phyloP scores from a whole-genome alignment of 2,329 filamentous ascomycete genomes.

The Stemphylium vesicarium region DNA sequence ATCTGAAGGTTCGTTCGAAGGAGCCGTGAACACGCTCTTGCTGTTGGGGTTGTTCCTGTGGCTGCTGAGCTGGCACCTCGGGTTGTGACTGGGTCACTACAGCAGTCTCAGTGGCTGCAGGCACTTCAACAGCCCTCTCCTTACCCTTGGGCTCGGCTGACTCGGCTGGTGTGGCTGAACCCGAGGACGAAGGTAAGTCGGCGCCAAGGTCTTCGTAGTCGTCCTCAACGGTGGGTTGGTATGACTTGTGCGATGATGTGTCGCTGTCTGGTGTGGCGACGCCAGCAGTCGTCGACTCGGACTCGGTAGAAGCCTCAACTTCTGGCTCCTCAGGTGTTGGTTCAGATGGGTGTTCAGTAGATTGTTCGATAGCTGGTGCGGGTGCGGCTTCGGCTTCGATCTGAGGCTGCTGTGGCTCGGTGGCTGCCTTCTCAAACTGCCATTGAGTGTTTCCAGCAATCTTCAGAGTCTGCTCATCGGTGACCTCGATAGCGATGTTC shows the following conservation, averaged over 20 bases:
- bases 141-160: conserved; percentile 37
- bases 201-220: conserved; percentile 46
- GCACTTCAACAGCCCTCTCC: conserved; percentile 32
- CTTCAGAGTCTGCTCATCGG: conserved; percentile 43
- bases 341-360: not conserved
- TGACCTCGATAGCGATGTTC: conserved; percentile 45
- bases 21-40: conserved; percentile 68
- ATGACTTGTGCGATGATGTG: conserved; percentile 41
- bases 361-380: not conserved
- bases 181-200: conserved; percentile 38
- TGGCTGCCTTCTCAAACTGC: conserved; percentile 21
- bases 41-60: conserved; percentile 18
- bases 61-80: conserved; percentile 21
- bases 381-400: conserved; percentile 9
- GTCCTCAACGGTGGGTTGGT: conserved; percentile 46
- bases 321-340: conserved; percentile 7
- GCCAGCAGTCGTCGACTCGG: conserved; percentile 16
- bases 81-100: conserved; percentile 27
- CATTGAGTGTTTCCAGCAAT: conserved; percentile 41
- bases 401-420: conserved; percentile 13
- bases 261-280: conserved; percentile 34
- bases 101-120: conserved; percentile 18
- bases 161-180: conserved; percentile 20
- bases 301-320: conserved; percentile 6
- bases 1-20: conserved; percentile 72